Conservation (phyloP, 2,329 filamentous ascomycete genomes). For the Pestalotiopsis sp. region DNA sequence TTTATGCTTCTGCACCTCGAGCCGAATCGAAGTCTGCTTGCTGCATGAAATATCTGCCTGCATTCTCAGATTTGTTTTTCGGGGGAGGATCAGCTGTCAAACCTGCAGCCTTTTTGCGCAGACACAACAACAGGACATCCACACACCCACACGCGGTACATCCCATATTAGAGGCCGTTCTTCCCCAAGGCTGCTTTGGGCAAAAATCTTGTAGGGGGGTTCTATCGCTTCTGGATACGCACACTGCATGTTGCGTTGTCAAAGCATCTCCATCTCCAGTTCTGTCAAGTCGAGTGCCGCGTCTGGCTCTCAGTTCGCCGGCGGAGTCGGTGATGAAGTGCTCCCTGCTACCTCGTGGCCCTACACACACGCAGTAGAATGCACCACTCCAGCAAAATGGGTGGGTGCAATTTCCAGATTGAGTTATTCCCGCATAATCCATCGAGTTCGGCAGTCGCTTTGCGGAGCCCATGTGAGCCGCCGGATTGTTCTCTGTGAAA, state of each 20-base stretch:
- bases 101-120: slow-evolving; percentile 4
- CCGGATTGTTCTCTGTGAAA: background rate
- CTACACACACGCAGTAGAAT: background rate
- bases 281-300: background rate
- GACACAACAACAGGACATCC: background rate
- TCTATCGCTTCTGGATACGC: background rate
- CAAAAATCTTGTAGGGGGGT: background rate
- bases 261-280: background rate
- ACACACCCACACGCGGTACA: background rate
- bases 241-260: slow-evolving; percentile 1
- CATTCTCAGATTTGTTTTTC: slow-evolving; percentile 8
- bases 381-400: background rate
- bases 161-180: background rate
- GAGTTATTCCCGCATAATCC: background rate
- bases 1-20: background rate
- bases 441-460: background rate
- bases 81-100: slow-evolving; percentile 6
- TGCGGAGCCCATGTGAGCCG: background rate
- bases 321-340: background rate
- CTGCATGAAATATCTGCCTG: slow-evolving; percentile 6
- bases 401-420: background rate
- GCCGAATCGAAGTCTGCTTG: background rate
- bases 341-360: background rate
- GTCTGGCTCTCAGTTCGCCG: background rate
- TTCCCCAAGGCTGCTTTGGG: background rate